Evolutionary conservation across 2,329 filamentous ascomycete genomes (phyloP).

Genomic region (Colletotrichum trifolii): DNA sequence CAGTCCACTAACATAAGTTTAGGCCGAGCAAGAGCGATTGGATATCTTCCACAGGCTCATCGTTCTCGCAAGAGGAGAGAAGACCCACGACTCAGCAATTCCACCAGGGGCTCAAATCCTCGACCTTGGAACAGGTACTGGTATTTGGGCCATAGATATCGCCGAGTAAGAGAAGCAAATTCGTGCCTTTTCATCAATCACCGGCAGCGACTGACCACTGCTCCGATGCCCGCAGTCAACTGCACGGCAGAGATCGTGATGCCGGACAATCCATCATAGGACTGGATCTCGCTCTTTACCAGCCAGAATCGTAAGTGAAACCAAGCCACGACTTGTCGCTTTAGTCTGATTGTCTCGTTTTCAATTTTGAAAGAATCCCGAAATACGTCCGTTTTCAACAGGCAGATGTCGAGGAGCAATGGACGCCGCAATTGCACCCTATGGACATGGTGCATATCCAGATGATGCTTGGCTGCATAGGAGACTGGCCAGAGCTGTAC

Average conservation of each 20-base stretch:
- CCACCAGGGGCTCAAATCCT: constrained; percentile 56
- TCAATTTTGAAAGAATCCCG: constrained; percentile 69
- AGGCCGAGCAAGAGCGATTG: constrained; percentile 80
- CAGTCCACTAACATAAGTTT: constrained; percentile 23
- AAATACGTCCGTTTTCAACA: neutral
- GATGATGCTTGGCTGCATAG: constrained; percentile 81
- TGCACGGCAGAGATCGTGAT: too few species aligned
- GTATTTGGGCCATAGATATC: constrained; percentile 91
- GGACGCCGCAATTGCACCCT: constrained; percentile 63
- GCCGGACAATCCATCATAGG: constrained; percentile 43
- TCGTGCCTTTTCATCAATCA: neutral
- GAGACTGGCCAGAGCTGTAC: constrained; percentile 81
- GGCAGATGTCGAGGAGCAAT: constrained; percentile 81
- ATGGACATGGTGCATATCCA: constrained; percentile 89
- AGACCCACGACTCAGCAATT: constrained; percentile 38
- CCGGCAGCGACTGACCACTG: too few species aligned
- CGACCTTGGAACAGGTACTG: constrained; percentile 85
- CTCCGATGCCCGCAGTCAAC: too few species aligned
- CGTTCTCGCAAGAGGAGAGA: constrained; percentile 67
- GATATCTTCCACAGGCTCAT: constrained; percentile 87
- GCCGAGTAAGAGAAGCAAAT: constrained; percentile 68
- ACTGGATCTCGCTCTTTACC: constrained; percentile 53
- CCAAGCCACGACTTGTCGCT: too few species aligned
- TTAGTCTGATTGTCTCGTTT: constrained; percentile 34
- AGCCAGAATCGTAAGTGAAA: constrained; percentile 53